Evolutionary conservation across 1,284 basidiomycete species (phyloP).

Genomic region (Cystobasidium sp.): DNA sequence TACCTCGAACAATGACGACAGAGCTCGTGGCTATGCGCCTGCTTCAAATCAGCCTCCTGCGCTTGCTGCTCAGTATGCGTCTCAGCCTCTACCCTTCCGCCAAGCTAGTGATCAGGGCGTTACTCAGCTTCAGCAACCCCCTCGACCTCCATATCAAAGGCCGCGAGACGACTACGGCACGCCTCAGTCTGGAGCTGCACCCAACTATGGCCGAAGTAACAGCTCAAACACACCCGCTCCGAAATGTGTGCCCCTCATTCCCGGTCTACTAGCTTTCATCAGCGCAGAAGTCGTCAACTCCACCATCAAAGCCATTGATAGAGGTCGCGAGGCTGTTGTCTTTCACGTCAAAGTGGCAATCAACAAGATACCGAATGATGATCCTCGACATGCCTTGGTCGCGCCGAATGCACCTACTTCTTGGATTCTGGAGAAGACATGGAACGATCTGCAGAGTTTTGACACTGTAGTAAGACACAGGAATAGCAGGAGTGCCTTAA

Average conservation of each 20-base stretch:
- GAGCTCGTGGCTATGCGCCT: not conserved
- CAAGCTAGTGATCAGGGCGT: slow-evolving; percentile 14
- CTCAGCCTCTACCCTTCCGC: slow-evolving; percentile 33
- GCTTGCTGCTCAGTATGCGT: slow-evolving; percentile 10
- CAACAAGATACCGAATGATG: slow-evolving; percentile 58
- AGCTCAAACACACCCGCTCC: not conserved
- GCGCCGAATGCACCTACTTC: slow-evolving; percentile 67
- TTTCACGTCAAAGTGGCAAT: slow-evolving; percentile 67
- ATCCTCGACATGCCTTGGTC: slow-evolving; percentile 60
- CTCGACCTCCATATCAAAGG: slow-evolving; percentile 13
- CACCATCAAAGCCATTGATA: slow-evolving; percentile 75
- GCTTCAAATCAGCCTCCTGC: not conserved
- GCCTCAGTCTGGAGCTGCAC: slow-evolving; percentile 29
- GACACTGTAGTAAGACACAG: slow-evolving; percentile 69
- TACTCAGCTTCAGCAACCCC: slow-evolving; percentile 25
- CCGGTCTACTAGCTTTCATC: slow-evolving; percentile 45
- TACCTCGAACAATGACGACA: not conserved
- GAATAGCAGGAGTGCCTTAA: slow-evolving; percentile 70
- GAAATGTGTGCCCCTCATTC: slow-evolving; percentile 43
- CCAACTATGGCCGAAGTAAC: slow-evolving; percentile 2
- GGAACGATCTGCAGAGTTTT: slow-evolving; percentile 83
- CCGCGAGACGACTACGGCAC: slow-evolving; percentile 21
- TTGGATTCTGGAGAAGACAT: slow-evolving; percentile 93
- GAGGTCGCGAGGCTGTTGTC: slow-evolving; percentile 81
- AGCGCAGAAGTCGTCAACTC: slow-evolving; percentile 44